Evolutionary conservation across 805 yeast species (phyloP).

Genomic region (Wickerhamomyces chambardii): DNA sequence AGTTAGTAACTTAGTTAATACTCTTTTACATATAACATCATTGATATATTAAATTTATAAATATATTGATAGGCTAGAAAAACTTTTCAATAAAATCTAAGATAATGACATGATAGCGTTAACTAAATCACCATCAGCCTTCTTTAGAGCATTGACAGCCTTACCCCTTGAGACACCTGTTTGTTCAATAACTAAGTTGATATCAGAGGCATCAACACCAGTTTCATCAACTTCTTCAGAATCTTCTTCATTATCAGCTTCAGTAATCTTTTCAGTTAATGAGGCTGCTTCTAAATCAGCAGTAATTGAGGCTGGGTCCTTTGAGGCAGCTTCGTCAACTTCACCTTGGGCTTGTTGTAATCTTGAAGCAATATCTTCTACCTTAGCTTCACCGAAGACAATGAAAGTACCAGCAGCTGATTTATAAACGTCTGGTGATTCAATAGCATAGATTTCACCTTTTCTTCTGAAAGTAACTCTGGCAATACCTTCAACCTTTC

Average conservation of each 20-base stretch:
- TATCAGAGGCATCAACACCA: conserved; percentile 76
- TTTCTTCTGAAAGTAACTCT: conserved; percentile 95
- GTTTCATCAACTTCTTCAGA: conserved; percentile 77
- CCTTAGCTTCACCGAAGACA: conserved; percentile 97
- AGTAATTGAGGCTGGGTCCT: conserved; percentile 71
- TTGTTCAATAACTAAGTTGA: conserved; percentile 84
- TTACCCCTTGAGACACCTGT: conserved; percentile 81
- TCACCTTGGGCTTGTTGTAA: conserved; percentile 73
- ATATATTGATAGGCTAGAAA: background rate
- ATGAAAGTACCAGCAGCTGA: conserved; percentile 90
- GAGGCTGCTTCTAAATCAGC: conserved; percentile 74
- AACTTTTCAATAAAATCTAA: conserved; percentile 9
- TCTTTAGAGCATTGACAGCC: conserved; percentile 86
- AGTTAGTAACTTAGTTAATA: too few species aligned
- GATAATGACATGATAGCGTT: conserved; percentile 87
- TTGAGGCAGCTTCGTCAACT: conserved; percentile 46
- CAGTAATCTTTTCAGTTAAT: conserved; percentile 33
- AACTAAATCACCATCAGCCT: conserved; percentile 89
- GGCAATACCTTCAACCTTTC: conserved; percentile 84
- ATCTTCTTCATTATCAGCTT: conserved; percentile 32
- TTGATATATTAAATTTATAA: too few species aligned
- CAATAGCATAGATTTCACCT: conserved; percentile 86
- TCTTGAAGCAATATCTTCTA: conserved; percentile 87
- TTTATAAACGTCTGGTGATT: conserved; percentile 90
- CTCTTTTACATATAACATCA: too few species aligned